These are phyloP conservation scores for Apostasia shenzhenica DNA, from an alignment of 106 monocot genomes.

Conservation along the genomic window DNA sequence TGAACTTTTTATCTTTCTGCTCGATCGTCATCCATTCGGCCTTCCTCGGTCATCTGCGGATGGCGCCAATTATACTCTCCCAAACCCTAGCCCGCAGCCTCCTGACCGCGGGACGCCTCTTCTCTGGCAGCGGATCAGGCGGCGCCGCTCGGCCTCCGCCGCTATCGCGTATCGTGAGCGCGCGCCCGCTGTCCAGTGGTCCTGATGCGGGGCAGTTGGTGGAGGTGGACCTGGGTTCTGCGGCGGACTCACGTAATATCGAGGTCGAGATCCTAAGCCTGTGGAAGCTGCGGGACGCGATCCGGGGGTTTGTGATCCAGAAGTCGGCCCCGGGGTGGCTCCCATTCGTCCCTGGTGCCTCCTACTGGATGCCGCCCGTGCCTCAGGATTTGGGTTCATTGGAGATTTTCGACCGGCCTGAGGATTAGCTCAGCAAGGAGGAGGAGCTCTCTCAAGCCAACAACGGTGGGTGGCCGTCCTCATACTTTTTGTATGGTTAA, in stretches of 20 bases:
- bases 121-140: neutral
- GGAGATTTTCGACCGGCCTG: slow-evolving; percentile 12
- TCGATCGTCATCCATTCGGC: neutral
- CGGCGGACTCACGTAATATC: neutral
- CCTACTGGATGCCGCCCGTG: slow-evolving; percentile 31
- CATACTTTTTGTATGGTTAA: slow-evolving; percentile 15
- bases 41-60: neutral
- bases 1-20: too few relatives aligned
- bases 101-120: neutral
- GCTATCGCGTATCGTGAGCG: neutral
- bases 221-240: slow-evolving; percentile 25
- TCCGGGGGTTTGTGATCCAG: slow-evolving; percentile 23
- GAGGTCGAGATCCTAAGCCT: slow-evolving; percentile 15
- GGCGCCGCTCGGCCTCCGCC: neutral
- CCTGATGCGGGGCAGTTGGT: slow-evolving; percentile 17
- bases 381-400: slow-evolving; percentile 8
- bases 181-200: slow-evolving; percentile 3
- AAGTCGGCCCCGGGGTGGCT: slow-evolving; percentile 36
- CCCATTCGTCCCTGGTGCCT: slow-evolving; percentile 30
- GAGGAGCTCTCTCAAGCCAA: slow-evolving; percentile 12
- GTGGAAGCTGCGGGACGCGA: slow-evolving; percentile 29
- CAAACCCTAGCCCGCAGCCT: neutral
- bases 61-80: slow-evolving; percentile 8
- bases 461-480: slow-evolving; percentile 27
- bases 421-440: slow-evolving; percentile 14